Evolutionary conservation across 2,329 filamentous ascomycete species (phyloP).

Genomic region (Pseudogymnoascus destructans): DNA sequence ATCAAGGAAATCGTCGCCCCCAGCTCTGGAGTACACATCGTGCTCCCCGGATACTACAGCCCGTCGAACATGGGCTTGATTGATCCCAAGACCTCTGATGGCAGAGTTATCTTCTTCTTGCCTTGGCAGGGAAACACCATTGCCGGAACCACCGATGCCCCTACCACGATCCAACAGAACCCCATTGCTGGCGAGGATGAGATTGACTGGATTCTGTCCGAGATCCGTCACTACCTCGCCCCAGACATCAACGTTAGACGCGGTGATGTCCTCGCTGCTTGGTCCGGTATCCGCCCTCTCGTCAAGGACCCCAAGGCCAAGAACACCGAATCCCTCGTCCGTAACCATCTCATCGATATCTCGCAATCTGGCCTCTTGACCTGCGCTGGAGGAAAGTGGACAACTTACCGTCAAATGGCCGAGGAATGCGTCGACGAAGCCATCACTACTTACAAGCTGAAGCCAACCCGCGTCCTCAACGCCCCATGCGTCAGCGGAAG

Average conservation of each 20-base stretch:
- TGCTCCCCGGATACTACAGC: slow-evolving; percentile 72
- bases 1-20: slow-evolving; percentile 67
- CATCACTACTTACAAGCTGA: slow-evolving; percentile 50
- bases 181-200: slow-evolving; percentile 67
- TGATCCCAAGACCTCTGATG: slow-evolving; percentile 70
- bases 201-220: slow-evolving; percentile 70
- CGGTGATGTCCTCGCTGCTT: slow-evolving; percentile 69
- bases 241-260: slow-evolving; percentile 70
- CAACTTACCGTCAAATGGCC: slow-evolving; percentile 79
- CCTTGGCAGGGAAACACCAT: slow-evolving; percentile 86
- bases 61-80: slow-evolving; percentile 73
- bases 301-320: slow-evolving; percentile 70
- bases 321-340: slow-evolving; percentile 71
- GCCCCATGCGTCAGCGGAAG: slow-evolving; percentile 55
- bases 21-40: slow-evolving; percentile 68
- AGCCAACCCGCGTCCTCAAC: slow-evolving; percentile 38
- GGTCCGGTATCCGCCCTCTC: slow-evolving; percentile 71
- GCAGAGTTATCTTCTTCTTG: slow-evolving; percentile 78
- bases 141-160: slow-evolving; percentile 69
- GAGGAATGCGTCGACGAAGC: slow-evolving; percentile 74
- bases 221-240: slow-evolving; percentile 65
- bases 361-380: slow-evolving; percentile 65
- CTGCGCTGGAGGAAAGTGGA: slow-evolving; percentile 79
- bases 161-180: slow-evolving; percentile 54
- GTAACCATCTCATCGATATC: slow-evolving; percentile 66